These are phyloP conservation scores for Cornus controversa DNA, from an alignment of 148 eudicot species.

Conservation along the genomic window DNA sequence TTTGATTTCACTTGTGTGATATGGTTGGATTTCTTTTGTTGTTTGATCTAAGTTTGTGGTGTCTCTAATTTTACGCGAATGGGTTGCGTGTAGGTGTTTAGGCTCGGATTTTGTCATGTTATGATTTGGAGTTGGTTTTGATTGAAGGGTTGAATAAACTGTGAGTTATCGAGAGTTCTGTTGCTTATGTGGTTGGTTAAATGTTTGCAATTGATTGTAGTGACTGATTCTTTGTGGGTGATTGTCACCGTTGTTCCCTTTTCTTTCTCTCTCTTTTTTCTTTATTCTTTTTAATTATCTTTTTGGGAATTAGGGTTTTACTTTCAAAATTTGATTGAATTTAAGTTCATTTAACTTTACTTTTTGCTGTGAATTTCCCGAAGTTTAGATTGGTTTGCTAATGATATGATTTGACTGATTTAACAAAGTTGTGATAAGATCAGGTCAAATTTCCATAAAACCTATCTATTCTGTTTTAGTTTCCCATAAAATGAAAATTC, in stretches of 20 bases:
- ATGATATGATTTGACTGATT: background rate
- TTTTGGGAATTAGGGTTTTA: background rate
- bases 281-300: no score
- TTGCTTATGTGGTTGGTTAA: background rate
- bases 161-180: background rate
- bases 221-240: no score
- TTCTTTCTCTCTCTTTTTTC: no score
- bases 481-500: background rate
- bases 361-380: background rate
- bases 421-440: background rate
- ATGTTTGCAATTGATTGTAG: background rate
- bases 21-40: no score
- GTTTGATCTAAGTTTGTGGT: background rate
- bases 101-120: background rate
- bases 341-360: background rate
- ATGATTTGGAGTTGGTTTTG: background rate
- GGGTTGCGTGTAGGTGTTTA: background rate
- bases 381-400: background rate
- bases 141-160: background rate
- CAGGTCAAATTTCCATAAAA: background rate
- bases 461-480: background rate
- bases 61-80: background rate
- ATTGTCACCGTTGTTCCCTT: no score
- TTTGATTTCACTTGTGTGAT: background rate
- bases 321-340: background rate